phyloP scores from a whole-genome alignment of 192 early-diverging fungal species.

The Rhizophagus clarus region DNA sequence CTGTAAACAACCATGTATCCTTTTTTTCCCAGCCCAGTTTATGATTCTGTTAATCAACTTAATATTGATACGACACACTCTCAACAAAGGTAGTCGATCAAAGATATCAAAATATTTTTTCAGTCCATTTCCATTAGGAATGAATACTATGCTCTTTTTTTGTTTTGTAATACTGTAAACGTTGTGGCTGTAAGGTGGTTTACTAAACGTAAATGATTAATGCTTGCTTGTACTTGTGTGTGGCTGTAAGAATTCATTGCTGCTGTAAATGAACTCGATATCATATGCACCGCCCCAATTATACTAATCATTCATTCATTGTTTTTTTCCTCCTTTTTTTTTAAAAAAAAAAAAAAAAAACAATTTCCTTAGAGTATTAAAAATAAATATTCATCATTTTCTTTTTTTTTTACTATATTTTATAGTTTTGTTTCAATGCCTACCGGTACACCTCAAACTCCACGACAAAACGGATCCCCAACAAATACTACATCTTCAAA shows the following conservation, averaged over 20 bases:
- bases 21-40: slow-evolving; percentile 11
- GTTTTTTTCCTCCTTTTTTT: not conserved
- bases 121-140: not conserved
- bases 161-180: not conserved
- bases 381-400: not conserved
- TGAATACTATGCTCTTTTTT: not conserved
- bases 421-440: slow-evolving; percentile 28
- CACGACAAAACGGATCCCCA: slow-evolving; percentile 22
- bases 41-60: slow-evolving; percentile 4
- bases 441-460: not conserved
- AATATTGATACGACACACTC: not conserved
- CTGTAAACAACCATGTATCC: not conserved
- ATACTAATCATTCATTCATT: not conserved
- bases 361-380: too few species aligned
- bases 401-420: not conserved
- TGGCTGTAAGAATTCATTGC: not conserved
- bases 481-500: not conserved
- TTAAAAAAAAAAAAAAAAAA: not conserved
- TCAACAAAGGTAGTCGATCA: not conserved
- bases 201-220: not conserved
- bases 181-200: not conserved
- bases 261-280: not conserved
- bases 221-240: not conserved
- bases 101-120: too few species aligned
- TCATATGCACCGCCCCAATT: not conserved